Base-by-base conservation (phyloP, 805 yeast species). In the Wickerhamomyces sydowiorum region DNA sequence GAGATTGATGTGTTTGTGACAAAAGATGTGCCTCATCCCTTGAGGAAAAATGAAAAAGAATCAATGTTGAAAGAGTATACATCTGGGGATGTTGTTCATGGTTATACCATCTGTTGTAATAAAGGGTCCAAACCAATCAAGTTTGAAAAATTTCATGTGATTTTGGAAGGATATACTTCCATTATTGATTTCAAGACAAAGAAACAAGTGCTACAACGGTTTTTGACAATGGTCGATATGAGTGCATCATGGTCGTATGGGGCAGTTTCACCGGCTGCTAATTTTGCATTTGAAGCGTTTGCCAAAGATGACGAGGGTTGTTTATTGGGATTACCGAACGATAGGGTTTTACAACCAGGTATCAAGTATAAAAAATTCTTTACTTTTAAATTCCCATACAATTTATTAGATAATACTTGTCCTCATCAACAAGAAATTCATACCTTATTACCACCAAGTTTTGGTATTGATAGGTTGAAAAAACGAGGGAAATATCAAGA, bases 81-180 rank as follows among this genome's bases (percentile, higher is more conserved):
- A 15, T 79, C 82, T 10, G 87, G 87, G 13, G 89, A 82, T 53
- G 66, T 68, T 17, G 66, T 83, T 13, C 72, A 76, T 52, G 91
- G 91, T 1, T 76, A 72, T 50, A 70, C 76, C 40, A 56, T 69
- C 7, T 66, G 78, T 23, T 64, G 72, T 36, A 78, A 78, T 51
- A 66, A 62, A 13, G 66, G 78, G 4, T 54, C 65, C 12, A 56
- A 59, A 13, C 72, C 72, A 2, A 59, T 82, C 15, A 73, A 73
- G 2, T 83, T 82, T 53, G 82, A 81, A 49, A 77, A 77, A 79
- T 75, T 81, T 53, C 76, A 50, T 39, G 76, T 73, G 2, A 69
- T 76, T 5, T 52, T 73, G 33, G 76, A 75, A 56, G 78, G 77
- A 4, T 46, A 53, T 14, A 54, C 57, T 1, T 56, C 66, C 2